Conservation (phyloP, 2,329 filamentous ascomycete species). For the Aureobasidium lini region DNA sequence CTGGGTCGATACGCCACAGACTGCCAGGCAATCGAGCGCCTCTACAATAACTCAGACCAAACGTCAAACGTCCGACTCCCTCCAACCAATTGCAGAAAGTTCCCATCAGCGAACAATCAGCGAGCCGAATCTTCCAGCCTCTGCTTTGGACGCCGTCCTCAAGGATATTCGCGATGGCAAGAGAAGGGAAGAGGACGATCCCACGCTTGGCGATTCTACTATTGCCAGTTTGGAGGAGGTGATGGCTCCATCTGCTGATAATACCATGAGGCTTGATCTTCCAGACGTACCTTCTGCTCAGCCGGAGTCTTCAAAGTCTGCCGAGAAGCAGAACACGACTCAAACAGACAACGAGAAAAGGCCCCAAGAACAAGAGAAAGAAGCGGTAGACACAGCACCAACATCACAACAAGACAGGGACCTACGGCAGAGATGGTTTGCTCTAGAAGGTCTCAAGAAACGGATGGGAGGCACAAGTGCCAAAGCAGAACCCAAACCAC, state of each 20-base stretch:
- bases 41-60: neutral
- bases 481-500: neutral
- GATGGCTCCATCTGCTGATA: slow-evolving; percentile 26
- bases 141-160: slow-evolving; percentile 24
- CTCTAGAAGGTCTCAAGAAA: slow-evolving; percentile 36
- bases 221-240: slow-evolving; percentile 42
- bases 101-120: neutral
- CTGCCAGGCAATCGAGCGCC: neutral
- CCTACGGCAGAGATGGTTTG: slow-evolving; percentile 34
- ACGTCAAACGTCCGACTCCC: neutral
- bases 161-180: slow-evolving; percentile 33
- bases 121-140: slow-evolving; percentile 12
- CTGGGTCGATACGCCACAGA: slow-evolving; percentile 40
- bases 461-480: slow-evolving; percentile 29
- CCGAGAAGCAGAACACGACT: neutral
- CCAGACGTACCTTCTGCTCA: neutral
- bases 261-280: slow-evolving; percentile 19
- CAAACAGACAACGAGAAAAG: neutral
- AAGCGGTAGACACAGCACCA: neutral
- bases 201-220: slow-evolving; percentile 38
- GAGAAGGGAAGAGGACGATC: slow-evolving; percentile 25
- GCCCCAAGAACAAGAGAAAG: neutral
- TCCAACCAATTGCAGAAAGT: neutral
- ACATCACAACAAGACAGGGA: slow-evolving; percentile 34
- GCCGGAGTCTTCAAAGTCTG: neutral